These are phyloP conservation scores for Tricholoma sp. DNA, from an alignment of 768 basidiomycete species.

Conservation along the genomic window DNA sequence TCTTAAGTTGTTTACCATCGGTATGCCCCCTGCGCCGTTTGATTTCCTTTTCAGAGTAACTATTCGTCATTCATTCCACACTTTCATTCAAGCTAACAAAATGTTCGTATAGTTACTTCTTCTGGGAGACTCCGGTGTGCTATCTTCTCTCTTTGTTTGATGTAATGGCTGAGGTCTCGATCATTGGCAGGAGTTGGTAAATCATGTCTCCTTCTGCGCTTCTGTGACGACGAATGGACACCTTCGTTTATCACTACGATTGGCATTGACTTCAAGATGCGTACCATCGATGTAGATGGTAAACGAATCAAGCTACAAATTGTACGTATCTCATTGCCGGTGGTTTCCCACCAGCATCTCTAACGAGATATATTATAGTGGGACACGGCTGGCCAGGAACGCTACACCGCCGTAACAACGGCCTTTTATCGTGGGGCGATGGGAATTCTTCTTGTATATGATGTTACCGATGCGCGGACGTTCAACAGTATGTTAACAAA, in stretches of 20 bases:
- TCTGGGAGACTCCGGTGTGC: constrained; percentile 91
- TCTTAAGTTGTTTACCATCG: not conserved
- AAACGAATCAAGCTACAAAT: constrained; percentile 99
- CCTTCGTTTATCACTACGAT: constrained; percentile 99
- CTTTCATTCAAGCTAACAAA: not conserved
- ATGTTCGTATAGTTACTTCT: constrained; percentile 63
- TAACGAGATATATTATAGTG: constrained; percentile 48
- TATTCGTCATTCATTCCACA: constrained; percentile 8
- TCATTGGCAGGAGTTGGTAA: constrained; percentile 87
- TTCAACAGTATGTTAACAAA: constrained; percentile 78
- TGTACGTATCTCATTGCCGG: constrained; percentile 41
- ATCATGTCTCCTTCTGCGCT: constrained; percentile 88
- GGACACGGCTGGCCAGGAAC: constrained; percentile 99
- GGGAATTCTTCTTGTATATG: constrained; percentile 98
- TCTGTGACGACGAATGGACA: constrained; percentile 99
- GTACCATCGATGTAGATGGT: constrained; percentile 96
- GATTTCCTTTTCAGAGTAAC: constrained; percentile 94
- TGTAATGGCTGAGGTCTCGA: constrained; percentile 3
- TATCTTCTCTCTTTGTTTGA: not conserved
- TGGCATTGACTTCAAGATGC: constrained; percentile 99
- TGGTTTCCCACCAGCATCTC: not conserved
- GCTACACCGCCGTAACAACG: constrained; percentile 96
- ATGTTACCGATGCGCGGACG: constrained; percentile 89
- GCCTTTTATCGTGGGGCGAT: constrained; percentile 99
- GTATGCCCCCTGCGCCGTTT: constrained; percentile 90